Conservation (phyloP, 192 early-diverging fungal species). For the Rhizophagus prolifer region DNA sequence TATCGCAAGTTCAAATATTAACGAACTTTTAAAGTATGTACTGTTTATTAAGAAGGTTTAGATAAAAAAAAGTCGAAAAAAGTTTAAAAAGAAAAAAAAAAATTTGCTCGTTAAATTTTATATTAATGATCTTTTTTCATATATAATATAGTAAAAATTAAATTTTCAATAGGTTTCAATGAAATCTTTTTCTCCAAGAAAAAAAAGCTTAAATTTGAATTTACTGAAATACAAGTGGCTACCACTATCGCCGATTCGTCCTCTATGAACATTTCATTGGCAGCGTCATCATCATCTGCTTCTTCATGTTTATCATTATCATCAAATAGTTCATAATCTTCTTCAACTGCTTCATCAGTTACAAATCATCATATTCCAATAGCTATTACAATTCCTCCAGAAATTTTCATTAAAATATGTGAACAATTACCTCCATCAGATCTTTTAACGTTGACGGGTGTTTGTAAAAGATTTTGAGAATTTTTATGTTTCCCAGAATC, state of each 20-base stretch:
- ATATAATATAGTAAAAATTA: no score
- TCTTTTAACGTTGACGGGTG: slow-evolving; percentile 13
- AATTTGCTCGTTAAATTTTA: background rate
- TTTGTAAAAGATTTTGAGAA: slow-evolving; percentile 18
- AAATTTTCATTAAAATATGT: slow-evolving; percentile 31
- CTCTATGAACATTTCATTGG: background rate
- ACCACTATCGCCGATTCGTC: background rate
- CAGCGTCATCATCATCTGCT: background rate
- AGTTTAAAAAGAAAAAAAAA: no score
- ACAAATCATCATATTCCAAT: background rate
- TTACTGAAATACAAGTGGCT: background rate
- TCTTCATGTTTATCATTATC: background rate
- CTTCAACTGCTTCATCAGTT: background rate
- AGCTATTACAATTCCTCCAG: slow-evolving; percentile 21
- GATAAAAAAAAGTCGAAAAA: no score
- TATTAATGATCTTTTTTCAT: background rate
- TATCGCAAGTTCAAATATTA: background rate
- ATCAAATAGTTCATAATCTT: background rate
- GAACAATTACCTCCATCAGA: slow-evolving; percentile 25
- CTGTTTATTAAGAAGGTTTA: background rate
- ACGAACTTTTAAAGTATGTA: background rate
- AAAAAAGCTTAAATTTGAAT: background rate
- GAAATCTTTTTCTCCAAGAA: background rate
- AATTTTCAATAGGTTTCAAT: background rate
- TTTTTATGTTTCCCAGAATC: slow-evolving; percentile 20